These are phyloP conservation scores for Crotalaria pallida DNA, from an alignment of 306 rosid species.

Conservation along the genomic window DNA sequence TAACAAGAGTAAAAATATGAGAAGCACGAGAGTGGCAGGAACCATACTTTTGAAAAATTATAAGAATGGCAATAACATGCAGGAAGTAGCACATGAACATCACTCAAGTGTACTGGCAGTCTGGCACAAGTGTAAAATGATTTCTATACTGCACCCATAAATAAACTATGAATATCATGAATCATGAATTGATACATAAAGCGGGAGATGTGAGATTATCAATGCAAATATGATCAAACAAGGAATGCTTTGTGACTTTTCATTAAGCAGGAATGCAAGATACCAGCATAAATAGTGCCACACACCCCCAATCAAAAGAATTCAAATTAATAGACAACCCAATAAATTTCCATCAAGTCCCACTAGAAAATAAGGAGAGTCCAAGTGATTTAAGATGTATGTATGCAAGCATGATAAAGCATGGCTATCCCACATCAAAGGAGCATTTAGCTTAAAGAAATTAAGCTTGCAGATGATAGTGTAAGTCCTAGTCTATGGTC, in stretches of 20 bases:
- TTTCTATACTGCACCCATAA: neutral
- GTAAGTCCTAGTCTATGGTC: neutral
- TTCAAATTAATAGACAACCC: neutral
- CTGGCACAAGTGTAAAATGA: no score
- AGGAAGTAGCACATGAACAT: neutral
- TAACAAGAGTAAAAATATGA: neutral
- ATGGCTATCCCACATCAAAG: neutral
- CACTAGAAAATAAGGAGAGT: neutral
- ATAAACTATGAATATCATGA: neutral
- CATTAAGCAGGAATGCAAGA: neutral
- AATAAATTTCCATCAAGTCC: neutral
- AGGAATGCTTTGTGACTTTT: neutral
- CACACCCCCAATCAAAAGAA: neutral
- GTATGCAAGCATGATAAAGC: neutral
- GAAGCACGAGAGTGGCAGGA: neutral
- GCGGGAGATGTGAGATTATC: neutral
- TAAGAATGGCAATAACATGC: neutral
- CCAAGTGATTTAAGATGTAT: neutral
- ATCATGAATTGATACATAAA: slow-evolving; percentile 8
- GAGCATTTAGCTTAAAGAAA: neutral
- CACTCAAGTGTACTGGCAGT: neutral
- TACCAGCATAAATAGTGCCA: neutral
- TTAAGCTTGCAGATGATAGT: neutral
- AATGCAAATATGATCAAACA: neutral
- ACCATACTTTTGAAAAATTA: neutral